Base-by-base conservation (phyloP, 305 asterid species). In the Ajuga reptans region DNA sequence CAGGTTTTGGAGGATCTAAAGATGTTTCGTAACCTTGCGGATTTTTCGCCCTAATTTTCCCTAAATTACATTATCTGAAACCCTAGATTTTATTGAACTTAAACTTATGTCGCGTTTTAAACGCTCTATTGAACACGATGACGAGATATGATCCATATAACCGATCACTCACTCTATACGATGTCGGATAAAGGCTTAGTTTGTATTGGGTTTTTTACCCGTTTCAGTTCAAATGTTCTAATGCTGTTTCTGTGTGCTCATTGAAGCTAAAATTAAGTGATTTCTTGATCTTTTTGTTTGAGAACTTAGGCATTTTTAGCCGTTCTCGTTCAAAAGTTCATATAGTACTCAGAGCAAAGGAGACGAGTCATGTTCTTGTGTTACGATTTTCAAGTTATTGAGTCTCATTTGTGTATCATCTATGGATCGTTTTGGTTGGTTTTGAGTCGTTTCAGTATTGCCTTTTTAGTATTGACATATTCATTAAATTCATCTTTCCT, bases 1-100 rank as follows among this genome's bases (percentile, higher is more conserved):
- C 60, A 9, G 6, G 37, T 39, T 74, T 16, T 41, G 0, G 49
- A 29, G 71, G 68, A 64, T 75, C 66, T 72, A 33, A 11, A 6
- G 55, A n/a, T 68, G 10, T 21, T 21, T 21, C 27, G n/a, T n/a
- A n/a, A n/a, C n/a, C n/a, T n/a, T n/a, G n/a, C n/a, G 27, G 27
- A 2, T 21, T 21, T 5, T 36, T 36, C 41, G 41, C 6, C 41
- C 46, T 6, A 7, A 29, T 62, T 52, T 34, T 4, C 49, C 64
- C 47, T 37, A 39, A 45, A 2, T 0, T 8, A 5, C 4, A 31
- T 31, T 37, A 37, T 27, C 53, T 47, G 34, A 54, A 71, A 60
- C 69, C 72, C 69, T 56, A 77, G 53, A 12, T 34, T 58, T 1
- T 6, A 18, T 54, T 11, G 16, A 39, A 16, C 14, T 33, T 42